These are phyloP conservation scores for Coemansia sp. DNA, from an alignment of 192 early-diverging fungal genomes.

Conservation along the genomic window DNA sequence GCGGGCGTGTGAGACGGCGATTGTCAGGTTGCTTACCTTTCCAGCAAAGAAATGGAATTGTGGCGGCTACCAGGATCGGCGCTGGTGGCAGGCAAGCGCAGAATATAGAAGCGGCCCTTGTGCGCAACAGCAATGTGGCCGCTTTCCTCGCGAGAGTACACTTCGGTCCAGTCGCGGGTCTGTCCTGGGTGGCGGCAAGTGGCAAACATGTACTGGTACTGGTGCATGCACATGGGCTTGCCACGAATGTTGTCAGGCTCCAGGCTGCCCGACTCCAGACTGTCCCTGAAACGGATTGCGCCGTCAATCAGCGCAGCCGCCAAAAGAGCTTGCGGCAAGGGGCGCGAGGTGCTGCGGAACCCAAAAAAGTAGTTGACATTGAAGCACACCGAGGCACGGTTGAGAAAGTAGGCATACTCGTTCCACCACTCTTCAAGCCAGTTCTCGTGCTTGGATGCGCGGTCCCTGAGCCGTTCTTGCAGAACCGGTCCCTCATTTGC, in stretches of 20 bases:
- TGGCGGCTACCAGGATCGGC: slow-evolving; percentile 11
- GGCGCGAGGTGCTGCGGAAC: slow-evolving; percentile 40
- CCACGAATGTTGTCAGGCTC: slow-evolving; percentile 67
- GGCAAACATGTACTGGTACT: slow-evolving; percentile 83
- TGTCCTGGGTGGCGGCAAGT: slow-evolving; percentile 70
- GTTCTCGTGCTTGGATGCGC: slow-evolving; percentile 26
- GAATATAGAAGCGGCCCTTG: slow-evolving; percentile 71
- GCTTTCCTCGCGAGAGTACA: slow-evolving; percentile 59
- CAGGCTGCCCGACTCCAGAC: slow-evolving; percentile 58
- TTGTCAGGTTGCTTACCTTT: slow-evolving; percentile 41
- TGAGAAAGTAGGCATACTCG: slow-evolving; percentile 51
- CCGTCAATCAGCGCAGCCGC: slow-evolving; percentile 64
- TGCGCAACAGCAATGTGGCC: slow-evolving; percentile 69
- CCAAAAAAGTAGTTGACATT: slow-evolving; percentile 53
- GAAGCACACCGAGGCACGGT: slow-evolving; percentile 51
- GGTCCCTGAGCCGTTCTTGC: slow-evolving; percentile 46
- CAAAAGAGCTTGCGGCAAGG: slow-evolving; percentile 39
- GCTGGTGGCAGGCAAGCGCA: slow-evolving; percentile 51
- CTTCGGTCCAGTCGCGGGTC: slow-evolving; percentile 61
- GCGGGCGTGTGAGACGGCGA: background rate
- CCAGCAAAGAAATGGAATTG: slow-evolving; percentile 50
- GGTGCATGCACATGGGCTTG: slow-evolving; percentile 72
- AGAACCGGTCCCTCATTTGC: slow-evolving; percentile 45
- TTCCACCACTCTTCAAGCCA: slow-evolving; percentile 56
- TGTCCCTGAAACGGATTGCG: slow-evolving; percentile 58